Evolutionary conservation across 2,329 filamentous ascomycete genomes (phyloP).

Genomic region (Zopfia rhizophila): DNA sequence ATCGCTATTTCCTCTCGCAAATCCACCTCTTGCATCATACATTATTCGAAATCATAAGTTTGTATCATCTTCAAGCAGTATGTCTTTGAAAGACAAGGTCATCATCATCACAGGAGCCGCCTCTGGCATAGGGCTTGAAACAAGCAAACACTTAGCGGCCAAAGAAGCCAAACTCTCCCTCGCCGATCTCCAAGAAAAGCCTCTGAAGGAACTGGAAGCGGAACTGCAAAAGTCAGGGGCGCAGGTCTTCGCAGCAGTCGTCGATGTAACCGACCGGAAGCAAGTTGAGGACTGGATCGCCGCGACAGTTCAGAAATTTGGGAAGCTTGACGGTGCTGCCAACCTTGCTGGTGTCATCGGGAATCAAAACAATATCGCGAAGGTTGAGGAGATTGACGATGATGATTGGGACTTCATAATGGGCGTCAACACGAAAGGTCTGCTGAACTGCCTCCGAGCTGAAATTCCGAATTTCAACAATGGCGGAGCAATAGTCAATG

Average conservation of each 20-base stretch:
- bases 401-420: constrained; percentile 54
- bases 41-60: too few species aligned
- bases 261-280: constrained; percentile 61
- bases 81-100: constrained; percentile 42
- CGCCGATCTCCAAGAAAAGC: constrained; percentile 42
- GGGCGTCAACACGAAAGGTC: constrained; percentile 50
- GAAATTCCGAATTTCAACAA: constrained; percentile 54
- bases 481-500: constrained; percentile 53
- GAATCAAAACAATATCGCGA: constrained; percentile 30
- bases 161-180: constrained; percentile 45
- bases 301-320: constrained; percentile 57
- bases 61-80: constrained; percentile 11
- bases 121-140: constrained; percentile 44
- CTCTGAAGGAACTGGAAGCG: constrained; percentile 29
- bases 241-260: constrained; percentile 49
- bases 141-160: constrained; percentile 34
- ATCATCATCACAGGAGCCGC: constrained; percentile 45
- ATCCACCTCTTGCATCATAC: constrained; percentile 1
- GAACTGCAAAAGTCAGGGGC: constrained; percentile 30
- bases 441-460: constrained; percentile 52
- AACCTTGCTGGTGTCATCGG: constrained; percentile 60
- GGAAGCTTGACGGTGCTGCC: constrained; percentile 52
- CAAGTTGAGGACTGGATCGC: constrained; percentile 65
- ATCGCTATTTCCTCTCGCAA: background rate
- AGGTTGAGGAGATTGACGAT: constrained; percentile 43